Evolutionary conservation across 2,329 filamentous ascomycete species (phyloP), one percentile per base, ranked within the genome.

Genomic region (Sporothrix curviconia): DNA sequence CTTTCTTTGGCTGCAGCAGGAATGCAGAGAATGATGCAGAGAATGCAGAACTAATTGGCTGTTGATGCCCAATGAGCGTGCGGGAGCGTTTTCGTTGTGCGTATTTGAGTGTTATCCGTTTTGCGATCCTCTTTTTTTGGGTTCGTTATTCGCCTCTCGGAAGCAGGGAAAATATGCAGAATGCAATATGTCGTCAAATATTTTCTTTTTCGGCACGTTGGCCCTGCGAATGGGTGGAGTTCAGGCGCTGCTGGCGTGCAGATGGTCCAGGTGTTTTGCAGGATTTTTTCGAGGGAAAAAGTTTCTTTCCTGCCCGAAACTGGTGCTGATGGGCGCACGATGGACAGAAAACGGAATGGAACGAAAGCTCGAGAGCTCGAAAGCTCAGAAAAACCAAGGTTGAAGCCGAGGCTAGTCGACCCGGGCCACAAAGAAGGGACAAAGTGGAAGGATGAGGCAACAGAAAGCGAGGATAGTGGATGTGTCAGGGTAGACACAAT

Each of bases 11-110:
- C 47, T 42, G 24, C 24, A 11, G 6, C 28, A 11, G 28, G 28
- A 11, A 7, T 54, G 51, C 51, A 17, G 40, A 28, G 28, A 37
- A 22, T 43, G 32, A n/a, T 28, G 25, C 28, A 19, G 50, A 19
- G 50, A 25, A 32, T n/a, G 17, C 8, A 19, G 14, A 43, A 11
- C 30, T 39, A 44, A 57, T 58, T 67, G 66, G 67, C 64, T 63
- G 64, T 62, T 59, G 57, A 54, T 61, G 59, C 61, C 57, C 57
- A 60, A 61, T 59, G 53, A 54, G 42, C 12, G 34, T 22, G 22
- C n/a, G 39, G 34, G 49, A n/a, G 34, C 36, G 22, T 51, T 37
- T 14, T 37, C 25, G 17, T 3, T 11, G 30, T 50, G n/a, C n/a
- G n/a, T n/a, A n/a, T 30, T 47, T 15, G 40, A 43, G 25, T 28